Evolutionary conservation across 345 rosid genomes (phyloP).

Genomic region (Conringia planisiliqua): DNA sequence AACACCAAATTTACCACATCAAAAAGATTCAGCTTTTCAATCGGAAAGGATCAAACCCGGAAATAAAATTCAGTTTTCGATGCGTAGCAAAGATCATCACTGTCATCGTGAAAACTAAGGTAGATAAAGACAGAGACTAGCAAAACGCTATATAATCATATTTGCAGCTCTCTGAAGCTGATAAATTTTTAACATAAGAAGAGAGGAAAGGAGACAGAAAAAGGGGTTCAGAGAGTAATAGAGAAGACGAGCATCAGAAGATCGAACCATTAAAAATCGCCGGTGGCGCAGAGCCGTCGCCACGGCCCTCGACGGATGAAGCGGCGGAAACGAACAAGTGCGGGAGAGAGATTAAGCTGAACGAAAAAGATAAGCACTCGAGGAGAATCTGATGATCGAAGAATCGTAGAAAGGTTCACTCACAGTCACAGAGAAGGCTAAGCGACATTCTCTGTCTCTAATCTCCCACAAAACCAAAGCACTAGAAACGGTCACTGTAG

Average conservation of each 20-base stretch:
- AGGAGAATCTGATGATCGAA: conserved; percentile 11
- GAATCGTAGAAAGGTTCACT: conserved; percentile 3
- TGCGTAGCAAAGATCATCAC: conserved; percentile 15
- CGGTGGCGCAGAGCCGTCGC: conserved; percentile 21
- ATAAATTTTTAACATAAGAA: no score
- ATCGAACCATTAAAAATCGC: conserved; percentile 11
- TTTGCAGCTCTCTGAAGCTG: neutral
- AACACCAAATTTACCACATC: neutral
- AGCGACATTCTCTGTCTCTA: neutral
- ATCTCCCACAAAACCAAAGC: neutral
- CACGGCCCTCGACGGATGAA: neutral
- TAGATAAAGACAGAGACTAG: neutral
- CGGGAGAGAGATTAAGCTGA: neutral
- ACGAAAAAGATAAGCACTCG: neutral
- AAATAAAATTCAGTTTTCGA: neutral
- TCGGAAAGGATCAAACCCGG: neutral
- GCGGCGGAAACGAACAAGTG: conserved; percentile 1
- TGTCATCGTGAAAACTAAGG: neutral
- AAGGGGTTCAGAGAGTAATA: neutral
- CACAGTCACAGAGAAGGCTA: neutral
- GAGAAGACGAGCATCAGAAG: neutral
- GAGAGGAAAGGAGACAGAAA: neutral
- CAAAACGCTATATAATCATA: neutral
- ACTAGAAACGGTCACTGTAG: conserved; percentile 37
- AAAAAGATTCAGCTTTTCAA: neutral